Percentiles rank a stretch among this genome's conserved stretches.
These are phyloP conservation scores for Eimeria praecox DNA, from an alignment of 169 alveolate genomes.

Conservation along the genomic window DNA sequence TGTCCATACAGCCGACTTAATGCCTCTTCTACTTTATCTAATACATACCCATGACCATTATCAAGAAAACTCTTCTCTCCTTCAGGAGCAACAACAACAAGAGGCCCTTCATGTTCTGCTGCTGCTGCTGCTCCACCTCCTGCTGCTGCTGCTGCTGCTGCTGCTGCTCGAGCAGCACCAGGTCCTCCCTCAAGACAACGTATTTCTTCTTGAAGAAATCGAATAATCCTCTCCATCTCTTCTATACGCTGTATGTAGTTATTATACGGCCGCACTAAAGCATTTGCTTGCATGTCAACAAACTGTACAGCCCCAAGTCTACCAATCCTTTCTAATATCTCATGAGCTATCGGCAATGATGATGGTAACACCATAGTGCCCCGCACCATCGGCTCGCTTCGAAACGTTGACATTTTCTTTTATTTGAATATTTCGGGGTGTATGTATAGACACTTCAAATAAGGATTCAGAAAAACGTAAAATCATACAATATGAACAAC, in stretches of 20 bases:
- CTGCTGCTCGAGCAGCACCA: slow-evolving; percentile 30
- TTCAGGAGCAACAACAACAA: slow-evolving; percentile 79
- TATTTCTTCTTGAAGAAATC: slow-evolving; percentile 78
- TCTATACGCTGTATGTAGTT: slow-evolving; percentile 94
- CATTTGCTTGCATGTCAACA: slow-evolving; percentile 89
- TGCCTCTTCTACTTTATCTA: slow-evolving; percentile 87
- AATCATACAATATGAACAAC: no score
- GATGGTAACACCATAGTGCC: slow-evolving; percentile 96
- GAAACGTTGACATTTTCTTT: slow-evolving; percentile 67
- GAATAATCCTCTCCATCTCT: slow-evolving; percentile 91
- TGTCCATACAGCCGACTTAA: slow-evolving; percentile 92
- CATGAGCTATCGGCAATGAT: slow-evolving; percentile 91
- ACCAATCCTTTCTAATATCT: slow-evolving; percentile 91
- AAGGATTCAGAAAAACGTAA: no score
- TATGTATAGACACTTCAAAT: no score
- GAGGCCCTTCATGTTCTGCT: slow-evolving; percentile 66
- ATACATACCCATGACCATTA: slow-evolving; percentile 84
- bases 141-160: slow-evolving; percentile 37
- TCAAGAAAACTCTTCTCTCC: slow-evolving; percentile 85
- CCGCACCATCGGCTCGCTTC: slow-evolving; percentile 92
- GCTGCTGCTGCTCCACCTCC: slow-evolving; percentile 75
- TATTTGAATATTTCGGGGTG: no score
- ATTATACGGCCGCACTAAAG: slow-evolving; percentile 94
- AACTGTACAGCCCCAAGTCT: slow-evolving; percentile 92
- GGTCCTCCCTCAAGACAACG: slow-evolving; percentile 55